Evolutionary conservation across 2,329 filamentous ascomycete genomes (phyloP).

Genomic region (Westerdykella ornata): DNA sequence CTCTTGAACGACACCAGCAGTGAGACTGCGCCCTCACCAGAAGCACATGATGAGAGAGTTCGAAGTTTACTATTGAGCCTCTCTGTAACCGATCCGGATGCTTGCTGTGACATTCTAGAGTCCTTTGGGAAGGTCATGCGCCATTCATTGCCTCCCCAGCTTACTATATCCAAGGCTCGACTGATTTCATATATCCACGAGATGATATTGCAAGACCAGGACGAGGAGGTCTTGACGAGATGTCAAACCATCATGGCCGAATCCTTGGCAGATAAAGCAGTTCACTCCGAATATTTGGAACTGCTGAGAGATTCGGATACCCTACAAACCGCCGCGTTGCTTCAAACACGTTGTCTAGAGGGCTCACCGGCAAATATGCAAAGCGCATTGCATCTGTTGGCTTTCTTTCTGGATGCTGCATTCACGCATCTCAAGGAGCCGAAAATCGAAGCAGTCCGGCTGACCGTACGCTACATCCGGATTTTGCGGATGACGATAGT

Average conservation of each 20-base stretch:
- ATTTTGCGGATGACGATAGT: constrained; percentile 25
- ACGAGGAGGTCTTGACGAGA: constrained; percentile 26
- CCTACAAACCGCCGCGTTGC: constrained; percentile 14
- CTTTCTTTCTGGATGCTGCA: constrained; percentile 28
- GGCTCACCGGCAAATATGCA: constrained; percentile 28
- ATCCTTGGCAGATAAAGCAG: constrained; percentile 7
- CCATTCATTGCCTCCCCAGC: background rate
- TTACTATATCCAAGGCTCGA: constrained; percentile 13
- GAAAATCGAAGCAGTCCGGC: constrained; percentile 3
- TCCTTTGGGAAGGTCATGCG: too few relatives aligned
- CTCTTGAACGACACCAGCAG: too few relatives aligned
- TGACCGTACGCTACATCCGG: constrained; percentile 22
- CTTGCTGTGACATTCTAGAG: constrained; percentile 21
- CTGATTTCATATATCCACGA: constrained; percentile 19
- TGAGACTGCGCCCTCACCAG: too few relatives aligned
- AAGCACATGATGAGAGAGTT: background rate
- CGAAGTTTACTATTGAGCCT: constrained; percentile 19
- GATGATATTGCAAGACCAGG: constrained; percentile 12
- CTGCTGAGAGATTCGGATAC: constrained; percentile 10
- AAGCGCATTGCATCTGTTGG: constrained; percentile 26
- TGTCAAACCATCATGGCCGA: constrained; percentile 24
- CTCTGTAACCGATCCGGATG: constrained; percentile 19
- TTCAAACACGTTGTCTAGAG: constrained; percentile 23
- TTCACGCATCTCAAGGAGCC: constrained; percentile 8
- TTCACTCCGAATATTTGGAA: constrained; percentile 13